Conservation (phyloP, 169 alveolate genomes). For the Plasmodium coatneyi region DNA sequence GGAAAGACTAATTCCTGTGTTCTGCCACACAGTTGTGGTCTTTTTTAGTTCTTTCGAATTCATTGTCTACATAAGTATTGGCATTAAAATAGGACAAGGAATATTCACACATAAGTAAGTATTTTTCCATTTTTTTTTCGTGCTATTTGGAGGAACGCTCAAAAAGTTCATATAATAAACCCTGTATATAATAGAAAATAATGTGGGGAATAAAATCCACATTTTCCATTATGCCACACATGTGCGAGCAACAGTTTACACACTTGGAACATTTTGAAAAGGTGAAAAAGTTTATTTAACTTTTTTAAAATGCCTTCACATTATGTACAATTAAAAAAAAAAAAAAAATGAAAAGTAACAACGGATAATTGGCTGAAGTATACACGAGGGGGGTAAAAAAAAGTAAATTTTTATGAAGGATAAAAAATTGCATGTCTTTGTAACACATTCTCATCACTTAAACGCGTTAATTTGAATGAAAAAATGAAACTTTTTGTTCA, state of each 20-base stretch:
- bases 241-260: not conserved
- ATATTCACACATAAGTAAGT: not conserved
- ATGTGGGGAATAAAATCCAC: not conserved
- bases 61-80: not conserved
- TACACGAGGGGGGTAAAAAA: not conserved
- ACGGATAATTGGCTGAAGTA: not conserved
- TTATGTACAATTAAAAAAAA: not conserved
- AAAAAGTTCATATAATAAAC: not conserved
- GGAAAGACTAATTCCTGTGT: not conserved
- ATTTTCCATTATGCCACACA: not conserved
- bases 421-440: not conserved
- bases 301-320: not conserved
- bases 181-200: not conserved
- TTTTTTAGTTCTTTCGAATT: not conserved
- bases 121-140: not conserved
- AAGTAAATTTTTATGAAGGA: not conserved
- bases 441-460: not conserved
- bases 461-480: not conserved
- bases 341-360: not conserved
- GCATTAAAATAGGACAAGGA: not conserved
- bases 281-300: not conserved
- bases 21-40: not conserved
- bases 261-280: not conserved
- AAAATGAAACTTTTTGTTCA: not conserved
- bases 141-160: not conserved